Evolutionary conservation across 495 filamentous ascomycete genomes (phyloP), one percentile per base, ranked within the genome.

Genomic region (Annulohypoxylon bovei): DNA sequence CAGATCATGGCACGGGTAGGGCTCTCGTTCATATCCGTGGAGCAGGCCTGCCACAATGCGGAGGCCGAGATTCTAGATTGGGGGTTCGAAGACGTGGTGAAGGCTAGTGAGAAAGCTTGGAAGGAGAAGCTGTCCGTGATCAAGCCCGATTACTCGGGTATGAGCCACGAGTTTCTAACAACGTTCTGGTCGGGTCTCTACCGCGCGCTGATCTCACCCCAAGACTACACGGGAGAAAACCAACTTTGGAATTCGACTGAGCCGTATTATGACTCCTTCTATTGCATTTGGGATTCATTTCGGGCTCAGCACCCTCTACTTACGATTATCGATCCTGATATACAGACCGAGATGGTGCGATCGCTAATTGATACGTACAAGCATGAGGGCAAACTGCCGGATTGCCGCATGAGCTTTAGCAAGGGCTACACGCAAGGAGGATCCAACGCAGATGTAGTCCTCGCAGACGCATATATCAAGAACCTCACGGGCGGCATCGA

Each of bases 141-240:
- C 11, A 77, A 83, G 33, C 77, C 91, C 4, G 78, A 89, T 66
- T 68, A 87, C 0, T 81, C 79, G 0, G 87, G 85, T 5, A 86
- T 87, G 22, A 85, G 82, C 27, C 71, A 81, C 0, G 86, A 88
- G 57, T 75, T 89, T 35, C 84, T 88, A 67, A 86, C 79, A 6
- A 85, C 84, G 6, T 92, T 92, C 70, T 92, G 88, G 88, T 91
- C 88, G 22, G 90, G 88, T 1, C 70, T 88, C 4, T 92, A 92
- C 70, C 81, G 90, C 18, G 83, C 87, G 1, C 76, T 91, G 78
- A 82, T 91, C 32, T 88, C 84, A 16, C 90, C 90, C 6, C 90
- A 92, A 76, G 89, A 93, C 59, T 92, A 91, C 68, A 93, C 90
- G 0, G 89, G 90, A 0, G 91, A 93, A 70, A 93, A 93, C 47